Conservation (phyloP, 371 early-diverging fungal species). For the Massospora cicadina region DNA sequence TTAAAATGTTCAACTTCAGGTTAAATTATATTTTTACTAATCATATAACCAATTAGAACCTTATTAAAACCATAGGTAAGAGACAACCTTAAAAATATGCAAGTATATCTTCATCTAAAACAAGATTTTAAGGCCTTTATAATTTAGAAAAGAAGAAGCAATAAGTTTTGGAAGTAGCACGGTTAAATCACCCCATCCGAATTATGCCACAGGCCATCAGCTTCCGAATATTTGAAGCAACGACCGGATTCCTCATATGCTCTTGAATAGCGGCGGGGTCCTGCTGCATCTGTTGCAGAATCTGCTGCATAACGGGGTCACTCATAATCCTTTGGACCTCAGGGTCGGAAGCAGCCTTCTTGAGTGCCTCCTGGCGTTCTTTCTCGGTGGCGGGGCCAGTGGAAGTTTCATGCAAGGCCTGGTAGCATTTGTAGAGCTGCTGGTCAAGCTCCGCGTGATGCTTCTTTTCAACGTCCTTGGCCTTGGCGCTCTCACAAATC, state of each 20-base stretch:
- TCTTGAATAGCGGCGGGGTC: constrained; percentile 85
- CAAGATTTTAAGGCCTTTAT: no score
- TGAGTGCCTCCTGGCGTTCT: constrained; percentile 60
- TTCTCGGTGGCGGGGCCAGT: constrained; percentile 26
- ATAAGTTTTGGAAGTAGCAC: no score
- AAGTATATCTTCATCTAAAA: no score
- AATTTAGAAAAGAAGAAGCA: no score
- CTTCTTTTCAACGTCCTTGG: constrained; percentile 67
- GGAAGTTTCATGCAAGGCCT: constrained; percentile 38
- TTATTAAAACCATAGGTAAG: no score
- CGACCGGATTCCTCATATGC: constrained; percentile 84
- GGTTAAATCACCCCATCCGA: constrained; percentile 11
- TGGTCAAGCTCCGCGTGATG: constrained; percentile 62
- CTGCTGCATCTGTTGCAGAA: constrained; percentile 90
- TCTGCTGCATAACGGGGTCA: constrained; percentile 92
- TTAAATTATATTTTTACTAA: no score
- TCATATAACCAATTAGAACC: no score
- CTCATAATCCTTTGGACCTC: constrained; percentile 72
- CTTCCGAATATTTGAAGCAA: constrained; percentile 87
- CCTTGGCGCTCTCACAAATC: constrained; percentile 57
- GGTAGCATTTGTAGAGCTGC: constrained; percentile 57
- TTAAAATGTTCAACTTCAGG: no score
- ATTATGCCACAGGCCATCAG: constrained; percentile 80
- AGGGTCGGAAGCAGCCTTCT: constrained; percentile 78
- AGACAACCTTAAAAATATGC: no score